phyloP scores from a whole-genome alignment of 306 rosid genomes.

The Cucumis cinereus region DNA sequence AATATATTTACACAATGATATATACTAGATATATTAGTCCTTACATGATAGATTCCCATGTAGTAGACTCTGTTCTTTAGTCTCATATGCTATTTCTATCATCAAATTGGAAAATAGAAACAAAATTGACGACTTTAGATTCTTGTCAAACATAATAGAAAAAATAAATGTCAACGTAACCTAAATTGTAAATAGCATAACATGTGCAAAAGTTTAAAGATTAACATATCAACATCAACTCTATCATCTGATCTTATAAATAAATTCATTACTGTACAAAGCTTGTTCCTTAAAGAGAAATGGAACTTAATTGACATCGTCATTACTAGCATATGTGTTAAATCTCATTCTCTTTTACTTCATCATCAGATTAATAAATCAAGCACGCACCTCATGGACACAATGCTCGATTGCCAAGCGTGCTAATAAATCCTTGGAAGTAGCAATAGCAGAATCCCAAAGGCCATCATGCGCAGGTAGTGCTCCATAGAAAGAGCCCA shows the following conservation, averaged over 20 bases:
- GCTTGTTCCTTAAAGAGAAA: not conserved
- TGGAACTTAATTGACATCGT: not conserved
- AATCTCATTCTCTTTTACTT: not conserved
- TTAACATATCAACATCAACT: not conserved
- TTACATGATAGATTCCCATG: not conserved
- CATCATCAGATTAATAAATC: not conserved
- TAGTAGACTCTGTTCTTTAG: not conserved
- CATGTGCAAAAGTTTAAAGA: not conserved
- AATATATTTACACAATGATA: no score
- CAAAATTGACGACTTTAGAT: not conserved
- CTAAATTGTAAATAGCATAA: not conserved
- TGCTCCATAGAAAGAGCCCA: conserved; percentile 72
- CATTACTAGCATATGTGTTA: not conserved
- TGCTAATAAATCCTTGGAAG: conserved; percentile 60
- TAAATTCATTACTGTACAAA: not conserved
- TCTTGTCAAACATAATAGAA: not conserved
- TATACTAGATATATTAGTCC: not conserved
- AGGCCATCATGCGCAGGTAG: conserved; percentile 77
- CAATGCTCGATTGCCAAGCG: conserved; percentile 81
- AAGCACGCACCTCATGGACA: conserved; percentile 61
- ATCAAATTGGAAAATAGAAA: not conserved
- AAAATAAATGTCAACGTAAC: not conserved
- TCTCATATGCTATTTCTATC: not conserved
- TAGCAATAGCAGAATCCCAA: conserved; percentile 78
- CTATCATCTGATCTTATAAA: not conserved